Evolutionary conservation across 495 filamentous ascomycete species (phyloP).

Genomic region (Staphylotrichum longicolle): DNA sequence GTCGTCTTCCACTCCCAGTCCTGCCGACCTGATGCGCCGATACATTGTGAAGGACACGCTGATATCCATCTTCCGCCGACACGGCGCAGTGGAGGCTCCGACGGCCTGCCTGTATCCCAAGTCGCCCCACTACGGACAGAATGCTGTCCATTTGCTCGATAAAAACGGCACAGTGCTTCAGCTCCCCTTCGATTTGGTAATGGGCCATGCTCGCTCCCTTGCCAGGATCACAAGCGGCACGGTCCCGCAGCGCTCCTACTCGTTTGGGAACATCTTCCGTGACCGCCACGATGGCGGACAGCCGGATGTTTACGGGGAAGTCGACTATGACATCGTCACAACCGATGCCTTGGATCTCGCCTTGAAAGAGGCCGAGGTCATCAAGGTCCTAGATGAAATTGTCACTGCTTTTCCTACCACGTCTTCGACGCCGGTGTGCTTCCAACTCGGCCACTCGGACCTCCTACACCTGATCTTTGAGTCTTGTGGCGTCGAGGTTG

Average conservation of each 20-base stretch:
- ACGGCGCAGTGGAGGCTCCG: constrained; percentile 81
- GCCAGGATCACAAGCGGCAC: constrained; percentile 61
- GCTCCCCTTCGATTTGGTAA: constrained; percentile 84
- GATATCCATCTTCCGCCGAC: constrained; percentile 77
- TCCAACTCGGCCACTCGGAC: constrained; percentile 87
- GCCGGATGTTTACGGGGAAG: constrained; percentile 79
- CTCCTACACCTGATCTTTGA: constrained; percentile 82
- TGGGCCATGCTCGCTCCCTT: constrained; percentile 84
- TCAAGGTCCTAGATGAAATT: constrained; percentile 93
- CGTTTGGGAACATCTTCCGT: constrained; percentile 87
- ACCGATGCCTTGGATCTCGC: constrained; percentile 76
- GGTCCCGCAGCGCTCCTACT: constrained; percentile 71
- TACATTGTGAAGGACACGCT: constrained; percentile 73
- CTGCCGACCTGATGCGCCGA: constrained; percentile 66
- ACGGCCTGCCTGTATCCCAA: constrained; percentile 75
- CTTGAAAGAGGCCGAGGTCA: constrained; percentile 87
- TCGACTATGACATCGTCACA: constrained; percentile 92
- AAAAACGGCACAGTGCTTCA: constrained; percentile 81
- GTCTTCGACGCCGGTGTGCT: constrained; percentile 72
- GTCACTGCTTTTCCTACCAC: constrained; percentile 77
- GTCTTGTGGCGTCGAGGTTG: constrained; percentile 71
- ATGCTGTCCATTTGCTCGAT: constrained; percentile 73
- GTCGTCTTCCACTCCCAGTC: constrained; percentile 49
- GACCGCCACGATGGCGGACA: constrained; percentile 70
- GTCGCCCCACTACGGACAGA: constrained; percentile 67